A percentile compares a stretch with the other conserved stretches of the same genome.
Evolutionary conservation across 306 rosid species (phyloP).

Genomic region (Prunus dulcis): DNA sequence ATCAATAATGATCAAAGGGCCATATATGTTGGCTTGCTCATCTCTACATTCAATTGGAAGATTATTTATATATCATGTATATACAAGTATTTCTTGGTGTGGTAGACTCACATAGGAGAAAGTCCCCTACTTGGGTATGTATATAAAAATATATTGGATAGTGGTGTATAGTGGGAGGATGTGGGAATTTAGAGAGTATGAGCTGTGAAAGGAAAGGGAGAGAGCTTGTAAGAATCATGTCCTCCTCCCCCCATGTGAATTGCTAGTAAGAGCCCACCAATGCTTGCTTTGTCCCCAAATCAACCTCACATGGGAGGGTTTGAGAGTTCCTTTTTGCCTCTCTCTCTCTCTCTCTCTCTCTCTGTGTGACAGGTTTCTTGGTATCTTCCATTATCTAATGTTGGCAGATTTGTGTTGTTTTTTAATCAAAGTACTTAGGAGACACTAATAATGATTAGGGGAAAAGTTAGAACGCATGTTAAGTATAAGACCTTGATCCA

Average conservation of each 20-base stretch:
- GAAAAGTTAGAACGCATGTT: slow-evolving; percentile 46
- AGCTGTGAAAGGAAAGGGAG: slow-evolving; percentile 61
- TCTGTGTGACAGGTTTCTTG: slow-evolving; percentile 19
- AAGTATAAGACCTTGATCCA: background rate
- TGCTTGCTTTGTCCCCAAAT: slow-evolving; percentile 75
- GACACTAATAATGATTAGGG: slow-evolving; percentile 64
- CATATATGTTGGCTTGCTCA: background rate
- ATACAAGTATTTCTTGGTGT: slow-evolving; percentile 20
- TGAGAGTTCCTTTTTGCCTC: slow-evolving; percentile 24
- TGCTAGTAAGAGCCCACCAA: slow-evolving; percentile 53
- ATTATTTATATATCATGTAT: background rate
- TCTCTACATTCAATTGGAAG: background rate
- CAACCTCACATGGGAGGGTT: slow-evolving; percentile 64
- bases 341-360: slow-evolving; percentile 9
- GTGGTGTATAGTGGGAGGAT: slow-evolving; percentile 28
- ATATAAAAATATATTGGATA: slow-evolving; percentile 11
- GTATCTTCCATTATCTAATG: slow-evolving; percentile 46
- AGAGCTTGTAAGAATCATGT: slow-evolving; percentile 51
- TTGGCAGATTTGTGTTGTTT: slow-evolving; percentile 34
- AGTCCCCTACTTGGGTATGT: slow-evolving; percentile 22
- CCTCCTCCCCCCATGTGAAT: slow-evolving; percentile 87
- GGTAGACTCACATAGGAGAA: slow-evolving; percentile 23
- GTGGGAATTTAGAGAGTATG: slow-evolving; percentile 34
- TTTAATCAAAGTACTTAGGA: slow-evolving; percentile 34
- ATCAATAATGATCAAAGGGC: background rate